Conservation (phyloP, 1,139 yeast species). For the Zhuliangozyma parablackwelliae region DNA sequence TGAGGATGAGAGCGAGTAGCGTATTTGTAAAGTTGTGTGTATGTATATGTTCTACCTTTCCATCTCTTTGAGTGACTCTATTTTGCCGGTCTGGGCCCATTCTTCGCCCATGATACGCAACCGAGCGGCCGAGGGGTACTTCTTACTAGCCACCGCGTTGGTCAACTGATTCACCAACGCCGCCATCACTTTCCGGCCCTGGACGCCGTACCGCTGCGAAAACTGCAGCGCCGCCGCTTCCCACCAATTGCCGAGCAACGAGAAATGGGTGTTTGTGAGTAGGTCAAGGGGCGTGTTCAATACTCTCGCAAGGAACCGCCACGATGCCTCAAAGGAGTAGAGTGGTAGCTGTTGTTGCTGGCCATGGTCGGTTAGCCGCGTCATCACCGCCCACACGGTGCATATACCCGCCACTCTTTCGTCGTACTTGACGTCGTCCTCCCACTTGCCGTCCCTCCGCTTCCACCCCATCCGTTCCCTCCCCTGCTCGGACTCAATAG, state of each 20-base stretch:
- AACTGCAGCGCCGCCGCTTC: slow-evolving; percentile 70
- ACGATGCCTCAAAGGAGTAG: slow-evolving; percentile 46
- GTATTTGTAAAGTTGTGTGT: too few relatives aligned
- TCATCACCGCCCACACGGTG: slow-evolving; percentile 73
- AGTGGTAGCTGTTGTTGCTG: slow-evolving; percentile 13
- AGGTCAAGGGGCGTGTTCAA: slow-evolving; percentile 50
- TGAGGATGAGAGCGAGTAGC: slow-evolving; percentile 12
- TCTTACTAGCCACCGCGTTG: slow-evolving; percentile 39
- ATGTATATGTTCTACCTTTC: slow-evolving; percentile 14
- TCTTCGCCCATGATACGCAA: slow-evolving; percentile 74
- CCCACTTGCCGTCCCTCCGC: slow-evolving; percentile 66
- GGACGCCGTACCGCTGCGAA: slow-evolving; percentile 55
- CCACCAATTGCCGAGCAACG: slow-evolving; percentile 85
- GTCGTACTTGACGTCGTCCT: slow-evolving; percentile 67
- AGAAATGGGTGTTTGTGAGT: slow-evolving; percentile 65
- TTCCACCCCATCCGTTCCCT: slow-evolving; percentile 86
- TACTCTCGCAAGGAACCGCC: slow-evolving; percentile 72
- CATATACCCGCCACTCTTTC: slow-evolving; percentile 86
- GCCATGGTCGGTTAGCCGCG: slow-evolving; percentile 32
- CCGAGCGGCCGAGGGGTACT: slow-evolving; percentile 75
- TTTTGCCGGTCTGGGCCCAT: slow-evolving; percentile 46
- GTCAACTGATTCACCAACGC: slow-evolving; percentile 43
- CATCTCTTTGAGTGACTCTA: slow-evolving; percentile 52
- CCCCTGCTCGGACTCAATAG: slow-evolving; percentile 79
- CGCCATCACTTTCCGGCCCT: slow-evolving; percentile 59